A percentile compares a stretch with the other conserved stretches of the same genome.
Evolutionary conservation across 257 asterid species (phyloP).

Genomic region (Fraxinus pennsylvanica): DNA sequence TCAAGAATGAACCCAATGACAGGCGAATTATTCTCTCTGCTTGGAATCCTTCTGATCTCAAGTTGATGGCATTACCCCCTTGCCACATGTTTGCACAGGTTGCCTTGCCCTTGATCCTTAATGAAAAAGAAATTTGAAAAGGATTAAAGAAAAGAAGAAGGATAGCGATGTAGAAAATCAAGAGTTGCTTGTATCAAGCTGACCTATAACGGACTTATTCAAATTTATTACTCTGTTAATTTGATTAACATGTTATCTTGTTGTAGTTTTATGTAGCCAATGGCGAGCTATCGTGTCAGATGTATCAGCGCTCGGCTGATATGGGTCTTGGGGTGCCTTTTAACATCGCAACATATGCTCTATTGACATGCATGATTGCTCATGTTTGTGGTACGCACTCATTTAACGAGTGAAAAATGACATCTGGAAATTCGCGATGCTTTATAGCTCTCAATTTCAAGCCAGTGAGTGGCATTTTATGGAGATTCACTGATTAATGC

Average conservation of each 20-base stretch:
- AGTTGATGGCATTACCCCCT: conserved; percentile 80
- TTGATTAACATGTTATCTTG: background rate
- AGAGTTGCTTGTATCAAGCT: background rate
- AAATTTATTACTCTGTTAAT: conserved; percentile 4
- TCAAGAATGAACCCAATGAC: conserved; percentile 71
- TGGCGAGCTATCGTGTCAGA: conserved; percentile 86
- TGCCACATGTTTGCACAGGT: conserved; percentile 95
- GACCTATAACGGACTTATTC: background rate
- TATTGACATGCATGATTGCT: conserved; percentile 78
- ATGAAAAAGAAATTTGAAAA: background rate
- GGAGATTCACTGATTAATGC: background rate
- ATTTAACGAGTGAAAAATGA: background rate
- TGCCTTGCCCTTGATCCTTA: conserved; percentile 8
- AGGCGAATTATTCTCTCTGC: conserved; percentile 69
- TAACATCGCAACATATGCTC: conserved; percentile 74
- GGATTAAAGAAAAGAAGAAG: too few relatives aligned
- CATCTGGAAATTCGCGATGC: background rate
- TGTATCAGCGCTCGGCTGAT: conserved; percentile 86
- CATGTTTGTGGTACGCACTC: conserved; percentile 70
- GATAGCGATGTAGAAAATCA: background rate
- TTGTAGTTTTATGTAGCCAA: conserved; percentile 75
- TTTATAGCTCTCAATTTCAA: background rate
- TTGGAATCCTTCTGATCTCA: conserved; percentile 84
- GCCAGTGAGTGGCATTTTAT: background rate
- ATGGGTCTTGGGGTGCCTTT: conserved; percentile 88